Percentiles rank a stretch among this genome's conserved stretches.
phyloP scores from a whole-genome alignment of 108 stramenopile species.

The Fragilaria crotonensis region DNA sequence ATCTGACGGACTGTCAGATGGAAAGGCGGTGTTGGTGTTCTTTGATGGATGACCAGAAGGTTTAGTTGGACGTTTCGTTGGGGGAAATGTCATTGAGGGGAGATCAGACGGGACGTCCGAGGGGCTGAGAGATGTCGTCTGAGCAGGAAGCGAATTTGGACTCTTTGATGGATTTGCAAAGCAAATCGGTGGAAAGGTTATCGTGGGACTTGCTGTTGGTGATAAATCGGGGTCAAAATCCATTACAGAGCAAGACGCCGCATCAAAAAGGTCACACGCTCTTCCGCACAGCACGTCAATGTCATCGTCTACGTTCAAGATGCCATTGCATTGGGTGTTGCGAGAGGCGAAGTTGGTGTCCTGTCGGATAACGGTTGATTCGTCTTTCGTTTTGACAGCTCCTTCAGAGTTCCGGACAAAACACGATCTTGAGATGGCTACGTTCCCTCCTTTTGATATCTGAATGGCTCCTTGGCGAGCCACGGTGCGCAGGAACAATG shows the following conservation, averaged over 20 bases:
- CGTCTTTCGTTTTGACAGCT: background rate
- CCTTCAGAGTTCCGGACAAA: background rate
- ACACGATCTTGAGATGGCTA: background rate
- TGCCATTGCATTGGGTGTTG: background rate
- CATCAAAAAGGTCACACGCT: background rate
- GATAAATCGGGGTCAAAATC: background rate
- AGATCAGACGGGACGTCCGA: background rate
- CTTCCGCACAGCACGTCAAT: background rate
- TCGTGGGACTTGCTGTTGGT: background rate
- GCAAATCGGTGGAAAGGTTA: background rate
- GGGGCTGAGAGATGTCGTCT: background rate
- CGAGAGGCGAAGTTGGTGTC: background rate
- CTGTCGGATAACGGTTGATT: background rate
- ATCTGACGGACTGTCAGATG: background rate
- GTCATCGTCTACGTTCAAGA: background rate
- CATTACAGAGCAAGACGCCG: background rate
- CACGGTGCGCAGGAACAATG: background rate
- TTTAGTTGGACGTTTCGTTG: too few species aligned
- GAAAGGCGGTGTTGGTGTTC: background rate
- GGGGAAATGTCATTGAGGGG: background rate
- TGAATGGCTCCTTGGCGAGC: conserved; percentile 1
- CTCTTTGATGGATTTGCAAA: background rate
- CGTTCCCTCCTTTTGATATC: background rate
- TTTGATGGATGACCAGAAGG: too few species aligned
- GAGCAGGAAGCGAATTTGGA: background rate